Evolutionary conservation across 192 early-diverging fungal species (phyloP).

Genomic region (Coemansia furcata): DNA sequence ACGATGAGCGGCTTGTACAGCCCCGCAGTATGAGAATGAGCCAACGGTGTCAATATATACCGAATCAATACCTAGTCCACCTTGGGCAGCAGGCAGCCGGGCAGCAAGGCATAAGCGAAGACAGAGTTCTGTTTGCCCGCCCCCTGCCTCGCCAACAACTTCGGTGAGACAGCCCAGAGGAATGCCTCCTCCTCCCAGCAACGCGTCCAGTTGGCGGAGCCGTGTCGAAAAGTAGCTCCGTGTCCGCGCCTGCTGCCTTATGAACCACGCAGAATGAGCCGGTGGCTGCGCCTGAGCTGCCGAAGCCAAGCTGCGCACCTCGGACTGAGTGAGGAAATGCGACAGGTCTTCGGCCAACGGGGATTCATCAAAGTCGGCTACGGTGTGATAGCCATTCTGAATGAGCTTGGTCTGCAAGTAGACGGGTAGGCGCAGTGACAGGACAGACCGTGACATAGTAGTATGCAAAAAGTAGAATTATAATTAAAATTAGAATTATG

Average conservation of each 20-base stretch:
- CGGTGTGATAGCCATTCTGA: slow-evolving; percentile 20
- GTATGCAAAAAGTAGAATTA: neutral
- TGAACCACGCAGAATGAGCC: slow-evolving; percentile 9
- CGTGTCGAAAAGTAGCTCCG: slow-evolving; percentile 15
- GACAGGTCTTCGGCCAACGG: neutral
- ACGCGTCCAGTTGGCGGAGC: slow-evolving; percentile 11
- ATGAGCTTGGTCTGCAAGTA: slow-evolving; percentile 9
- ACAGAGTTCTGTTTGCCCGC: slow-evolving; percentile 21
- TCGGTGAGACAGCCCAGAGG: slow-evolving; percentile 16
- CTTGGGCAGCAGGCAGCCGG: slow-evolving; percentile 8
- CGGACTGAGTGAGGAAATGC: neutral
- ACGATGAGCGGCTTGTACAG: neutral
- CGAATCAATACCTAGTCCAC: slow-evolving; percentile 1
- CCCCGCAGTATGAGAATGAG: slow-evolving; percentile 16
- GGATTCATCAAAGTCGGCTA: slow-evolving; percentile 20
- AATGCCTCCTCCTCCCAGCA: slow-evolving; percentile 20
- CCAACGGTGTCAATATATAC: slow-evolving; percentile 28
- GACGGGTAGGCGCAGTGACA: slow-evolving; percentile 20
- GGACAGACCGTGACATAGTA: slow-evolving; percentile 19
- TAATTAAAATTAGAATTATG: neutral
- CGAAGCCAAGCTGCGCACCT: neutral
- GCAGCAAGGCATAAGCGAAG: slow-evolving; percentile 23
- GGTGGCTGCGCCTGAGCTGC: neutral
- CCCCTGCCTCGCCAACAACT: slow-evolving; percentile 16
- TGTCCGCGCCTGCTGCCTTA: slow-evolving; percentile 6